Evolutionary conservation across 257 asterid genomes (phyloP), one percentile per base, ranked within the genome.

Genomic region (Fraxinus anomala): DNA sequence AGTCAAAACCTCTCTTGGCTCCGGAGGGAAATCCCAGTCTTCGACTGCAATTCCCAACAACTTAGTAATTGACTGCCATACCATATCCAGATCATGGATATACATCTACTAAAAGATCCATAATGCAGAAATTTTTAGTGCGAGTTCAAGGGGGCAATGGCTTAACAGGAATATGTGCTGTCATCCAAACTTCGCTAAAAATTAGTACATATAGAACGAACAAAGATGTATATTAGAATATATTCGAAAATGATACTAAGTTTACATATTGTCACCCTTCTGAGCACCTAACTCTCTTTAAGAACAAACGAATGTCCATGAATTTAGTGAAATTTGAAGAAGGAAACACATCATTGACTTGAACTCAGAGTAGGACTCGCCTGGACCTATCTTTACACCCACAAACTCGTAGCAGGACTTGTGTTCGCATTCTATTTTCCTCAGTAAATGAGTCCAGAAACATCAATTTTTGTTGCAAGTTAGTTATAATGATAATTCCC

Each of bases 331-430:
- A 79, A 72, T 78, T 75, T 42, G 82, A 72, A 31, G 82, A 81
- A 26, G 83, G 73, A 11, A 79, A 70, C 73, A 61, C 70, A 49
- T 83, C 86, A n/a, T 54, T 76, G 37, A 76, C 87, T 84, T 19
- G 90, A 87, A 78, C 88, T 61, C 40, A 87, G 84, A 61, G 88
- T 87, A 0, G 84, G 76, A 85, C 63, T 87, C 87, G 19, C 79
- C 81, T 0, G 87, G 90, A 67, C 90, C 88, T 70, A 79, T 87
- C 77, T 87, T 85, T 39, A 83, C 86, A 68, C 88, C 90, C 89
- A 37, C 88, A 87, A 40, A 87, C 87, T 88, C 82, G 81, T 66
- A 47, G 77, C 30, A 34, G n/a, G 44, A 39, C 44, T 39, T 39
- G 44, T 9, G 44, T 39, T 39, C 44, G 44, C 44, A 7, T 39